Evolutionary conservation across 257 asterid species (phyloP), one percentile per base, ranked within the genome.

Genomic region (Leonotis leonurus): DNA sequence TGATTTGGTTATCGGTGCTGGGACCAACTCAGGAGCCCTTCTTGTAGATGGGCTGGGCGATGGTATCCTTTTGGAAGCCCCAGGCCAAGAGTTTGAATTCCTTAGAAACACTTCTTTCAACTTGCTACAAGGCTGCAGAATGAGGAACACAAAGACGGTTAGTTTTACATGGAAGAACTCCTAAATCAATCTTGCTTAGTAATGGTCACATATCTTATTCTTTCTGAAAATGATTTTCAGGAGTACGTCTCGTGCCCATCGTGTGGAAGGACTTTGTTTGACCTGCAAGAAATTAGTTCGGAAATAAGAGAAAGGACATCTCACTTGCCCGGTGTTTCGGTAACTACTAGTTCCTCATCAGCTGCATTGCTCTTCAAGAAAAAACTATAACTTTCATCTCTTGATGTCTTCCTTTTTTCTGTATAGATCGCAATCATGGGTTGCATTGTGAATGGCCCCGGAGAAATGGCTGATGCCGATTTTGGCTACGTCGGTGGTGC

Each of bases 381-480:
- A 32, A 60, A 44, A 54, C 36, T 50, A 30, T 8, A 14, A 43
- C 26, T 9, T 45, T 11, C 29, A 29, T 18, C 16, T 33, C 9
- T 58, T 20, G 2, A 7, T 36, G 16, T 55, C n/a, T 49, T 41
- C 6, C 8, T 33, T 64, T 4, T 54, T 45, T 39, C 12, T 67
- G n/a, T 44, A 41, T 78, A 93, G 99, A 93, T 93, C 61, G 99
- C 99, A 24, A 93, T 93, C 62, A 93, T 93, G 99, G 99, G 99
- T 25, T 93, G 99, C 82, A 93, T 89, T 58, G 99, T 93, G 73
- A 93, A 93, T 64, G 99, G 99, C 45, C 99, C 97, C 0, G 99
- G 99, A 72, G 99, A 93, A 77, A 93, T 93, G 99, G 99, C 97
- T 8, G 99, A 93, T 73, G 99, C 99, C 20, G 97, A 93, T 80